Conservation (phyloP, 2,329 filamentous ascomycete species). For the Xylariaceae sp. region DNA sequence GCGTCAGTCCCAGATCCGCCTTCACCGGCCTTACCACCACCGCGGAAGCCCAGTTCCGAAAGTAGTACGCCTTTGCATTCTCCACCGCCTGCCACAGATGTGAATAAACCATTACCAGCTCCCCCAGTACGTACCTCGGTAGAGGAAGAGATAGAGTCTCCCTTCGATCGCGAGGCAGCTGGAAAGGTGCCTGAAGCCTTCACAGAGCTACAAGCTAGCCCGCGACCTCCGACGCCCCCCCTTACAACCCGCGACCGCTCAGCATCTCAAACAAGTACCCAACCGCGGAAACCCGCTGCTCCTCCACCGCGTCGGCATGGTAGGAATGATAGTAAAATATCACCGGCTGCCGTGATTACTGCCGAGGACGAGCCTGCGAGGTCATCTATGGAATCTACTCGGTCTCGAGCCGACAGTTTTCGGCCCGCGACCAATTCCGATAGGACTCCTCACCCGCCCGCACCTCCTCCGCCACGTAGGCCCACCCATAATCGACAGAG, state of each 20-base stretch:
- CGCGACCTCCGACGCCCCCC: constrained; percentile 41
- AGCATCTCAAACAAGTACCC: constrained; percentile 29
- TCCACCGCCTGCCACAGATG: constrained; percentile 44
- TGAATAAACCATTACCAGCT: constrained; percentile 62
- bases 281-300: constrained; percentile 42
- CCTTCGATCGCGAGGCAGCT: constrained; percentile 53
- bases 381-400: constrained; percentile 50
- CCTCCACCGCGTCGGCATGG: constrained; percentile 51
- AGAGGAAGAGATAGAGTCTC: constrained; percentile 49
- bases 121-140: constrained; percentile 45
- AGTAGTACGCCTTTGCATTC: constrained; percentile 30
- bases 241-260: constrained; percentile 34
- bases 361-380: constrained; percentile 42
- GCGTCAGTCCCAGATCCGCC: constrained; percentile 20
- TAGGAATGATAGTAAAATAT: constrained; percentile 43
- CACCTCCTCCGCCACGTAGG: constrained; percentile 56
- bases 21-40: constrained; percentile 16
- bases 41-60: constrained; percentile 22
- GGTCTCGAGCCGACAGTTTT: constrained; percentile 45
- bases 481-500: constrained; percentile 36
- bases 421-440: constrained; percentile 38
- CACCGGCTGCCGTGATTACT: constrained; percentile 16
- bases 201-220: constrained; percentile 31
- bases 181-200: constrained; percentile 49
- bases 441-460: constrained; percentile 36